Evolutionary conservation across 1,139 yeast genomes (phyloP).

Genomic region (Petasospora fabianii): DNA sequence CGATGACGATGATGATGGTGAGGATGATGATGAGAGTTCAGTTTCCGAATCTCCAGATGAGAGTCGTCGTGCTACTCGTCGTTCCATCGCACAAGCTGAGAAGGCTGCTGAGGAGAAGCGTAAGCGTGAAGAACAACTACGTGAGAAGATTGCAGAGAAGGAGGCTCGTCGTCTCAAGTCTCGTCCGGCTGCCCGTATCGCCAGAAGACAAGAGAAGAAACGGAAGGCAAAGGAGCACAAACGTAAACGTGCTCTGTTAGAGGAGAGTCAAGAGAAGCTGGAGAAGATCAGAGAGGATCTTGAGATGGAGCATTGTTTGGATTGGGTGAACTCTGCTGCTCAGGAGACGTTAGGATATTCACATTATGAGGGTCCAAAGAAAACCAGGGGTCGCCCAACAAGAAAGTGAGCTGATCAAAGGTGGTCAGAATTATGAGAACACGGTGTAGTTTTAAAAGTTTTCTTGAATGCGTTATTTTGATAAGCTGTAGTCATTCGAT

Average conservation of each 20-base stretch:
- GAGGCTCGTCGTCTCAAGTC: constrained; percentile 27
- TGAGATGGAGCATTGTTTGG: constrained; percentile 44
- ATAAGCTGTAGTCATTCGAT: too few species aligned
- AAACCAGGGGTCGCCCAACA: constrained; percentile 10
- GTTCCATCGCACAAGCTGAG: constrained; percentile 26
- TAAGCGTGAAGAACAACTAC: constrained; percentile 21
- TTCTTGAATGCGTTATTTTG: too few species aligned
- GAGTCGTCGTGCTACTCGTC: constrained; percentile 27
- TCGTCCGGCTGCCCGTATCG: constrained; percentile 31
- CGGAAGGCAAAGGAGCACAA: constrained; percentile 30
- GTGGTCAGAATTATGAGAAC: too few species aligned
- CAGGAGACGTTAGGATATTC: constrained; percentile 47
- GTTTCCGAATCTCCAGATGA: not conserved
- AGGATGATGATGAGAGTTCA: constrained; percentile 7
- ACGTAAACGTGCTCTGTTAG: constrained; percentile 34
- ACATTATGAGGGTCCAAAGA: constrained; percentile 51
- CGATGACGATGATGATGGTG: constrained; percentile 15
- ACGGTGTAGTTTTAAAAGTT: too few species aligned
- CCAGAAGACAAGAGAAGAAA: constrained; percentile 31
- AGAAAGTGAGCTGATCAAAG: not conserved
- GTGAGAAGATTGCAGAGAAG: constrained; percentile 26
- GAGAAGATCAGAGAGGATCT: constrained; percentile 35
- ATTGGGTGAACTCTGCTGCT: constrained; percentile 63
- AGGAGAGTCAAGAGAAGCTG: constrained; percentile 32
- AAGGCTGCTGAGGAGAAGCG: constrained; percentile 22